Evolutionary conservation across 257 asterid species (phyloP), one percentile per base, ranked within the genome.

Genomic region (Salvia splendens): DNA sequence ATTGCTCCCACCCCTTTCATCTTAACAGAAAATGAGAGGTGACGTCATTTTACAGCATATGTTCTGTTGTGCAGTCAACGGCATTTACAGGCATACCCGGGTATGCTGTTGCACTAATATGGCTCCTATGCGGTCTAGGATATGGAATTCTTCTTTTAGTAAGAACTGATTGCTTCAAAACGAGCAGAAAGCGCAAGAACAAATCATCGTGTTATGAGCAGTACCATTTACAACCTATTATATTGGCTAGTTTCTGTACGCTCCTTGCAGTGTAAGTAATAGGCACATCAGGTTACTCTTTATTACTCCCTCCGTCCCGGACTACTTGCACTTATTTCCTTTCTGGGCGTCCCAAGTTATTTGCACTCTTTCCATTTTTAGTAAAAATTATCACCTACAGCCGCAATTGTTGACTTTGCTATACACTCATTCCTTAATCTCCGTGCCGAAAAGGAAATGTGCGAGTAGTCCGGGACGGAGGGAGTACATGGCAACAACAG

Each of bases 31-130:
- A 33, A 6, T 11, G 43, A 24, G 35, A 20, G 36, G 14, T 54
- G 30, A 53, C n/a, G 52, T 53, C 5, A 15, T 24, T 46, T 61
- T 46, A 68, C 43, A 15, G 53, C 48, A 41, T 41, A 49, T 5
- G 7, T 12, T 36, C 40, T 77, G 63, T 72, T 48, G 73, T 79
- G 68, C 84, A 89, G 96, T 87, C 96, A 11, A 79, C 83, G n/a
- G 81, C 59, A 11, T 89, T 82, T 70, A 87, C 93, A 35, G 93
- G 95, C 48, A 50, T 82, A 65, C 72, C 76, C 65, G 96, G 95
- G 46, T 85, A 73, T 76, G 80, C 64, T 9, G 63, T 83, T 67
- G 91, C 86, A 58, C 73, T 67, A 56, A 1, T 81, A 28, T 89
- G 96, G 89, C 72, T 82, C 64, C 73, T 83, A 11, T 77, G 86